phyloP scores from a whole-genome alignment of 306 rosid species.

The Pachyrhizus erosus region DNA sequence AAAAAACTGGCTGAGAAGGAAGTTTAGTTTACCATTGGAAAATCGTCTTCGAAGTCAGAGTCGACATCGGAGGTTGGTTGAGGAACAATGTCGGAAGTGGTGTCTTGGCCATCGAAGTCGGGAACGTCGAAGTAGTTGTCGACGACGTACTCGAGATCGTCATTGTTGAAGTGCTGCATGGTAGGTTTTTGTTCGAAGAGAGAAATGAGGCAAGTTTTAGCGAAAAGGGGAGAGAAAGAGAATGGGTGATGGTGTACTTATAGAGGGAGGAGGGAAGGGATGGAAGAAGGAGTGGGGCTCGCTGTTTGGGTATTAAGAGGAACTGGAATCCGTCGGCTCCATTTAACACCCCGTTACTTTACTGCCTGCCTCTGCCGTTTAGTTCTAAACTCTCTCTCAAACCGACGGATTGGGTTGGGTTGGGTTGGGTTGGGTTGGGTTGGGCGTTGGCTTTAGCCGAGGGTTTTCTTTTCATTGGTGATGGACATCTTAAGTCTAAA shows the following conservation, averaged over 20 bases:
- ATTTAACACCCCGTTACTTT: slow-evolving; percentile 35
- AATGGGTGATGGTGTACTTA: slow-evolving; percentile 26
- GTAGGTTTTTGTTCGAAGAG: background rate
- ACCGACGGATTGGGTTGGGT: background rate
- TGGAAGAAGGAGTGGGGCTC: slow-evolving; percentile 31
- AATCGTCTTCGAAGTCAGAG: slow-evolving; percentile 75
- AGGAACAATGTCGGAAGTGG: slow-evolving; percentile 42
- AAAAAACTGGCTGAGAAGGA: background rate
- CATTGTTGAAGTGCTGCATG: slow-evolving; percentile 77
- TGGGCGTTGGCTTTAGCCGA: background rate
- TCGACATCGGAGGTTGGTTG: slow-evolving; percentile 6
- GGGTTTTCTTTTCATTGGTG: background rate
- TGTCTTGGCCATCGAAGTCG: slow-evolving; percentile 58
- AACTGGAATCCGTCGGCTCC: slow-evolving; percentile 46
- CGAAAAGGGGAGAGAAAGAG: background rate
- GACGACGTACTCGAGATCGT: slow-evolving; percentile 67
- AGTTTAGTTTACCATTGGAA: slow-evolving; percentile 49
- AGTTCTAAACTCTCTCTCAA: background rate
- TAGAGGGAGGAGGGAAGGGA: background rate
- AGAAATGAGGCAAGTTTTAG: background rate
- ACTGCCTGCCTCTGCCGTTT: slow-evolving; percentile 31
- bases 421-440: background rate
- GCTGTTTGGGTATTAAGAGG: background rate
- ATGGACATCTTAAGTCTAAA: too few relatives aligned
- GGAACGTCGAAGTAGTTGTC: slow-evolving; percentile 55